Evolutionary conservation across 306 rosid genomes (phyloP), one percentile per base, ranked within the genome.

Genomic region (Rosa chinensis): DNA sequence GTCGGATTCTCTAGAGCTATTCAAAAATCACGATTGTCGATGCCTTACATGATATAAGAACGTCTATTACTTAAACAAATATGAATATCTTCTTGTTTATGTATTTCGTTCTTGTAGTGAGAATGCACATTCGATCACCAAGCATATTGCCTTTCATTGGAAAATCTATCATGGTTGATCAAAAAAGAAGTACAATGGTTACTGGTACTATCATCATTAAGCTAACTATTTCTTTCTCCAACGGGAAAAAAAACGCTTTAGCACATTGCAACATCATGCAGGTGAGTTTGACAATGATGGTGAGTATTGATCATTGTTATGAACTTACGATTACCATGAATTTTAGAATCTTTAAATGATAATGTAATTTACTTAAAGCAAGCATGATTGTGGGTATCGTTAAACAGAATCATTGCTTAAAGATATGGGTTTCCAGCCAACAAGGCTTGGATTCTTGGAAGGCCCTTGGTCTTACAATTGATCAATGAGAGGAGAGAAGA

Each of bases 351-450:
- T 32, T 6, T 68, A 76, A 18, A 63, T 75, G 70, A 75, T 58
- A 13, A 59, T 20, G 2, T 75, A 75, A 35, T 72, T 72, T 52
- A 35, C 64, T 72, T 39, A 45, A 47, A 43, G 53, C 58, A 71
- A 44, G 8, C 72, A 42, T 69, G 35, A 69, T 69, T 5, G 12
- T 44, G 6, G 10, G 5, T 44, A 25, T 35, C 12, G 42, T 58
- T 58, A 53, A 8, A 50, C 23, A 23, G 50, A 23, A 75, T 75
- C 28, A 75, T 61, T 75, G 78, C 58, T 75, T 59, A 8, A 44
- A 59, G 52, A 25, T 61, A 12, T 43, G 28, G 28, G 28, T 23
- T 74, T 58, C 10, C 32, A 61, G 8, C 50, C 23, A 61, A 21
- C 56, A 3, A 76, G 61, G 8, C 55, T 44, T 47, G 59, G 59